Evolutionary conservation across 1,284 basidiomycete species (phyloP).

Genomic region (Cystobasidium pallidum): DNA sequence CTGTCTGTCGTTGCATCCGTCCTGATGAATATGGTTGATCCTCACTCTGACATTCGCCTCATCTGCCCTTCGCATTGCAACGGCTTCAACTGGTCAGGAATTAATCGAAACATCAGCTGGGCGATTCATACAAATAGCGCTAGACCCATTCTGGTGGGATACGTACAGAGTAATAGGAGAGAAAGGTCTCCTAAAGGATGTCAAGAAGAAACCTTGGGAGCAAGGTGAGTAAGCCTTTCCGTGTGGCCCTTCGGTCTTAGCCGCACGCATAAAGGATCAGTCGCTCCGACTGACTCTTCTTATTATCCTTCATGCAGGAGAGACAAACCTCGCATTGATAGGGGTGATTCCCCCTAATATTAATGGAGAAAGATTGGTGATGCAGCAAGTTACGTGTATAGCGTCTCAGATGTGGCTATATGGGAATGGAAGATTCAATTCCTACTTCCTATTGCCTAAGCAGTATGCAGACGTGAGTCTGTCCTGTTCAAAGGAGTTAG

Average conservation of each 20-base stretch:
- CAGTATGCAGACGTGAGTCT: conserved; percentile 15
- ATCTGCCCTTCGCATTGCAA: neutral
- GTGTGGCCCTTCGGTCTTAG: too few species aligned
- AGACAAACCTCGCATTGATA: conserved; percentile 25
- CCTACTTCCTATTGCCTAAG: conserved; percentile 20
- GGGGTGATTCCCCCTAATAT: conserved; percentile 28
- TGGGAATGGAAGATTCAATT: conserved; percentile 32
- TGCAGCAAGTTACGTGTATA: conserved; percentile 20
- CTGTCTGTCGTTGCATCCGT: too few species aligned
- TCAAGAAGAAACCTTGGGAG: conserved; percentile 32
- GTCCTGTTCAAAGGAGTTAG: neutral
- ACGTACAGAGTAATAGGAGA: conserved; percentile 32
- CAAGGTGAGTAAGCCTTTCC: conserved; percentile 26
- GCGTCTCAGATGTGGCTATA: conserved; percentile 40
- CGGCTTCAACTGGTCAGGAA: neutral
- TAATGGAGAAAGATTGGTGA: conserved; percentile 26
- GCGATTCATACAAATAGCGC: conserved; percentile 23
- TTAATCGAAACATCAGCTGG: conserved; percentile 25
- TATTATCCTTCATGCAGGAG: neutral
- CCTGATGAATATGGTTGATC: neutral
- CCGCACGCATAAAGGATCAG: too few species aligned
- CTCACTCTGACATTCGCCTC: neutral
- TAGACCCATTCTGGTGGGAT: conserved; percentile 44
- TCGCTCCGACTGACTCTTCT: too few species aligned
- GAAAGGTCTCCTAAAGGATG: conserved; percentile 22